Evolutionary conservation across 2,329 filamentous ascomycete species (phyloP), one percentile per base, ranked within the genome.

Genomic region (Dactylellina parvicollis): DNA sequence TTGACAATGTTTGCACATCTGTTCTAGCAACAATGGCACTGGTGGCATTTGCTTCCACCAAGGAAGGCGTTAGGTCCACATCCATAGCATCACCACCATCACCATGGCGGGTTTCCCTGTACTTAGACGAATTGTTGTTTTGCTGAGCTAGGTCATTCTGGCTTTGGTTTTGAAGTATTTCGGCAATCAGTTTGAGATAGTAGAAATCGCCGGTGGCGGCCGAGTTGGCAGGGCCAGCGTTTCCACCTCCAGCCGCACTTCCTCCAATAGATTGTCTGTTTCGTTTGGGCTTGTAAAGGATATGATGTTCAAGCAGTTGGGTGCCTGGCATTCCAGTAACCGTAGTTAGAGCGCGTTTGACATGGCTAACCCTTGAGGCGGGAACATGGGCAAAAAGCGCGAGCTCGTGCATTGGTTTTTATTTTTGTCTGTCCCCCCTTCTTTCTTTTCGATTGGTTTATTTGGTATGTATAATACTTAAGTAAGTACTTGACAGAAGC

Each of bases 361-460:
- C 70, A 22, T 76, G 75, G 9, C 73, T 64, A 5, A 75, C 70
- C 14, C 76, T 70, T 4, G 70, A 70, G 4, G 65, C 42, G 12
- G 77, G 64, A n/a, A 77, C 67, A n/a, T 77, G 76, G 20, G 76
- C 76, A 59, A 77, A 76, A 30, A 78, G 76, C 1, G 76, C 75
- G 40, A 78, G 77, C 46, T 78, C 77, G 14, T 78, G 77, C 74
- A 75, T 75, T 18, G n/a, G n/a, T n/a, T n/a, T n/a, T n/a, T n/a
- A n/a, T n/a, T n/a, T n/a, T n/a, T n/a, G n/a, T n/a, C n/a, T n/a
- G n/a, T n/a, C n/a, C n/a, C n/a, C n/a, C n/a, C n/a, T n/a, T n/a
- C n/a, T n/a, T n/a, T n/a, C n/a, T n/a, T n/a, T n/a, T n/a, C n/a
- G n/a, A n/a, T n/a, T n/a, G n/a, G n/a, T n/a, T n/a, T n/a, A n/a